Conservation (phyloP, 352 stramenopile genomes). For the Blastocystis sp. region DNA sequence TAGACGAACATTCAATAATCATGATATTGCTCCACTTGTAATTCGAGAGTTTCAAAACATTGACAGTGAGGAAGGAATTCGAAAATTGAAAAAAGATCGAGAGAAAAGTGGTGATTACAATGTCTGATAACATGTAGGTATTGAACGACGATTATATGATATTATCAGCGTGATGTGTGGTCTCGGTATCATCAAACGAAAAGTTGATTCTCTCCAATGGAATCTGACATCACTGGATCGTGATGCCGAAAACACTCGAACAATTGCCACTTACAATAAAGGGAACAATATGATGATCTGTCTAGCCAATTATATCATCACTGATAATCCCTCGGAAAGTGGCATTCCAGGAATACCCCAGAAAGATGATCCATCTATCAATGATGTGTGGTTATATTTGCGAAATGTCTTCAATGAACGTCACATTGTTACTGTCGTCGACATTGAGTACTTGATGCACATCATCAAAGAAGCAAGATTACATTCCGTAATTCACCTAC, state of each 20-base stretch:
- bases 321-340: neutral
- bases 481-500: neutral
- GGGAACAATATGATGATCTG: conserved; percentile 60
- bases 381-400: neutral
- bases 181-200: conserved; percentile 30
- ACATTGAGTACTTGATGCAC: conserved; percentile 13
- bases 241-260: neutral
- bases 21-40: conserved; percentile 38
- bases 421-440: conserved; percentile 7
- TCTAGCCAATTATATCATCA: neutral
- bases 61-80: neutral
- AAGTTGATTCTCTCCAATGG: neutral
- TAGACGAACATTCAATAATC: conserved; percentile 38
- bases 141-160: conserved; percentile 41
- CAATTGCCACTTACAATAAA: conserved; percentile 16
- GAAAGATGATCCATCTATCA: neutral
- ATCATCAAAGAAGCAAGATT: neutral
- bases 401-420: neutral
- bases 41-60: neutral
- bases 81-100: neutral
- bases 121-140: neutral
- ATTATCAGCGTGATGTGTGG: conserved; percentile 48
- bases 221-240: neutral
- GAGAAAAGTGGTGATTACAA: neutral
- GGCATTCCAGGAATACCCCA: neutral